These are phyloP conservation scores for Cladosporium phlei DNA, from an alignment of 2,329 filamentous ascomycete species.

Conservation along the genomic window DNA sequence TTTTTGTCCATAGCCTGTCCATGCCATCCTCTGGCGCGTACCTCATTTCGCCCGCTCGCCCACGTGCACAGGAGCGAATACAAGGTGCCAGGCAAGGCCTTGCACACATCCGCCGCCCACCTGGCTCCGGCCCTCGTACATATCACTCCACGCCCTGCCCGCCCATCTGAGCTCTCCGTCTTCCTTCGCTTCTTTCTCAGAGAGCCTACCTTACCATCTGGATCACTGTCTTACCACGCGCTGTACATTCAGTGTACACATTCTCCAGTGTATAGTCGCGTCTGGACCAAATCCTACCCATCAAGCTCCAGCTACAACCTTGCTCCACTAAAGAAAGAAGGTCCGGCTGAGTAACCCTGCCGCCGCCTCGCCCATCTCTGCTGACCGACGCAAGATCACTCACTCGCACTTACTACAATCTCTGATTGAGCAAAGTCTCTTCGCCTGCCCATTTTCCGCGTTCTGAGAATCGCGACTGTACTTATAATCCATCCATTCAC, in stretches of 20 bases:
- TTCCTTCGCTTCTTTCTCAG: too few relatives aligned
- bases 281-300: background rate
- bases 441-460: background rate
- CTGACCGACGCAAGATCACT: slow-evolving; percentile 3
- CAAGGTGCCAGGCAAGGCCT: slow-evolving; percentile 10
- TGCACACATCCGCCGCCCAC: slow-evolving; percentile 5
- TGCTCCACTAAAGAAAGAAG: slow-evolving; percentile 10
- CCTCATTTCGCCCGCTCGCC: slow-evolving; percentile 6
- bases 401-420: background rate
- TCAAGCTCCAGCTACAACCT: background rate
- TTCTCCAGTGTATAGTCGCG: slow-evolving; percentile 9
- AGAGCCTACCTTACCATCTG: too few relatives aligned
- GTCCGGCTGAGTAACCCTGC: slow-evolving; percentile 8
- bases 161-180: background rate
- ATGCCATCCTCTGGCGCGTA: slow-evolving; percentile 10
- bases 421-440: background rate
- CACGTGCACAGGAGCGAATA: slow-evolving; percentile 9
- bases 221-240: background rate
- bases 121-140: slow-evolving; percentile 12
- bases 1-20: slow-evolving; percentile 8
- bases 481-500: slow-evolving; percentile 12
- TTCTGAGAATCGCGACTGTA: slow-evolving; percentile 2
- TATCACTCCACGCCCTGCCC: slow-evolving; percentile 5
- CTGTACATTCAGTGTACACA: slow-evolving; percentile 13
- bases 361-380: background rate